Base-by-base conservation (phyloP, 805 yeast genomes). In the Tetrapisispora nanseiensis region DNA sequence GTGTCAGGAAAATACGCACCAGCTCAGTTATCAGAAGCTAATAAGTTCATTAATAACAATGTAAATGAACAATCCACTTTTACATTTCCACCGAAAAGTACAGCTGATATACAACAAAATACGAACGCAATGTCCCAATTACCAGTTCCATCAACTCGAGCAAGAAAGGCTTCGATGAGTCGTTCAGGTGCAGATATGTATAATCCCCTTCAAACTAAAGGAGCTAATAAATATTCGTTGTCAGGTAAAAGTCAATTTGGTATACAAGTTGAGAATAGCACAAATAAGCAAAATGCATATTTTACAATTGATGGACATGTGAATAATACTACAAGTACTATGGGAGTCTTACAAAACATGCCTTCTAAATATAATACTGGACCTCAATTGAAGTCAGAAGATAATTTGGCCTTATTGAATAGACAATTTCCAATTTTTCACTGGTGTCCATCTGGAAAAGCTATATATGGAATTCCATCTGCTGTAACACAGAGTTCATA, bases 401-500 rank as follows among this genome's bases (percentile, higher is more conserved):
- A 78, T 46, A 82, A 84, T 7, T 74, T 72, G 40, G 73, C 77
- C 20, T 59, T 81, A 40, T 60, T 69, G 20, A 61, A 65, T 37
- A 69, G 82, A 42, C 95, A 84, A 55, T 82, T 82, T 62, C 95
- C 95, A 0, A 56, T 86, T 27, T 82, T 85, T 56, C 69, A 72
- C 44, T 86, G 92, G 82, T 67, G 76, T 22, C 64, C 63, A 18
- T 67, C 76, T 3, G 59, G 63, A 6, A 70, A 66, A 36, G 52
- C 74, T 16, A 70, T 72, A 3, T 66, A 67, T 29, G 66, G 71
- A 43, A 54, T 75, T 34, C 76, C 80, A 6, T 49, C 64, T 2
- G 59, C 26, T 4, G 15, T 41, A 20, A 38, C 26, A 2, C 46
- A 47, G 5, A 44, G 27, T 15, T 26, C 44, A 56, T 53, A 42